These are phyloP conservation scores for Drechslerella dactyloides DNA, from an alignment of 2,329 filamentous ascomycete genomes.

Conservation along the genomic window DNA sequence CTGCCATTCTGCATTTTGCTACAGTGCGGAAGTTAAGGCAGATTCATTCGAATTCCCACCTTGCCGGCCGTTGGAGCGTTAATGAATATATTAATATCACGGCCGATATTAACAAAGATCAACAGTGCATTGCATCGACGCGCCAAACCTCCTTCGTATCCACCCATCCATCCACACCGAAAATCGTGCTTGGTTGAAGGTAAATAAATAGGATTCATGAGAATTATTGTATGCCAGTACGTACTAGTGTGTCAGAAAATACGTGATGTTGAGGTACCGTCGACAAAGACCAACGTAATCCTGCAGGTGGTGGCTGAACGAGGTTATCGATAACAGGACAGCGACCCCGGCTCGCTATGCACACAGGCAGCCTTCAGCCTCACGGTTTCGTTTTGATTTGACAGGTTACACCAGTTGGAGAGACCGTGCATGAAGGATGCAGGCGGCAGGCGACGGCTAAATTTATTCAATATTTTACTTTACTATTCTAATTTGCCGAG, in stretches of 20 bases:
- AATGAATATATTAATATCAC: constrained; percentile 5
- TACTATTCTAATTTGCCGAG: not conserved
- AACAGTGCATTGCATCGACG: constrained; percentile 2
- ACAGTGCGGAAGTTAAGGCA: constrained; percentile 10
- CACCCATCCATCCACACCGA: constrained; percentile 1
- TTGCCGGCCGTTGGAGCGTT: not conserved
- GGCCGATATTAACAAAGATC: constrained; percentile 1
- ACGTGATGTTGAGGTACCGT: constrained; percentile 4
- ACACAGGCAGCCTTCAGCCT: not conserved
- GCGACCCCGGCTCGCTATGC: not conserved
- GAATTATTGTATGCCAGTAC: too few species aligned
- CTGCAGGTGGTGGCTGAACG: constrained; percentile 24
- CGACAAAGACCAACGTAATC: constrained; percentile 42
- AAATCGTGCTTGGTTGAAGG: too few species aligned
- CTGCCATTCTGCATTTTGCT: constrained; percentile 10
- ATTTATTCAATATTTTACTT: not conserved
- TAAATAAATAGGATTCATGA: too few species aligned
- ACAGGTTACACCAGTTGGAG: constrained; percentile 3
- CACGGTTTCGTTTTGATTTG: not conserved
- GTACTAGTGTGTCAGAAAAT: not conserved
- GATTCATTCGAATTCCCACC: not conserved
- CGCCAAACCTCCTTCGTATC: too few species aligned
- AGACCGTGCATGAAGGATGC: not conserved
- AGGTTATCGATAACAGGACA: not conserved
- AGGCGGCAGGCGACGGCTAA: not conserved